phyloP scores from a whole-genome alignment of 2,329 filamentous ascomycete genomes.

The Aspergillus hortae region DNA sequence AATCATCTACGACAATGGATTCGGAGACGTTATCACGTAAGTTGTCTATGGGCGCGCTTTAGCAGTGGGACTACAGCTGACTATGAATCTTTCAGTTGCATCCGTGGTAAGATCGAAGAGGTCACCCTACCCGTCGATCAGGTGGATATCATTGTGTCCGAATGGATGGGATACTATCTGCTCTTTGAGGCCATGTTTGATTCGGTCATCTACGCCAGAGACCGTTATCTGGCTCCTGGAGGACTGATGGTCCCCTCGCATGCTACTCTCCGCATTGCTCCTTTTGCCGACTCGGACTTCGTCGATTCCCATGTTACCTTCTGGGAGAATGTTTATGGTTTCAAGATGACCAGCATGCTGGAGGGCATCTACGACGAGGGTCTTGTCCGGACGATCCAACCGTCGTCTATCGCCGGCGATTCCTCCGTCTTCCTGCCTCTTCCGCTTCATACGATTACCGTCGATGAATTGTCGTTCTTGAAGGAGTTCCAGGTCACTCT shows the following conservation, averaged over 20 bases:
- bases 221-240: constrained; percentile 75
- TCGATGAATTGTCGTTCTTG: constrained; percentile 72
- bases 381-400: constrained; percentile 68
- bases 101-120: constrained; percentile 85
- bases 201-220: constrained; percentile 81
- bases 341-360: constrained; percentile 90
- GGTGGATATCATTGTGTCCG: constrained; percentile 92
- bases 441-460: constrained; percentile 68
- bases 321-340: constrained; percentile 92
- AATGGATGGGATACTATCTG: constrained; percentile 97
- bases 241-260: constrained; percentile 86
- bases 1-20: constrained; percentile 77
- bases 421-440: constrained; percentile 68
- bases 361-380: constrained; percentile 76
- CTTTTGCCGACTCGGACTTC: constrained; percentile 73
- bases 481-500: constrained; percentile 63
- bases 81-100: constrained; percentile 45
- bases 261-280: constrained; percentile 76
- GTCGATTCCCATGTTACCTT: constrained; percentile 74
- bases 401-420: constrained; percentile 51
- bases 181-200: constrained; percentile 96
- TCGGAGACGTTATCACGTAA: constrained; percentile 67
- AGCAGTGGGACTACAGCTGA: constrained; percentile 4
- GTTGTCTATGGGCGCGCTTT: constrained; percentile 8
- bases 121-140: constrained; percentile 71